These are phyloP conservation scores for Wickerhamomyces hampshirensis DNA, from an alignment of 805 yeast genomes.

Conservation along the genomic window DNA sequence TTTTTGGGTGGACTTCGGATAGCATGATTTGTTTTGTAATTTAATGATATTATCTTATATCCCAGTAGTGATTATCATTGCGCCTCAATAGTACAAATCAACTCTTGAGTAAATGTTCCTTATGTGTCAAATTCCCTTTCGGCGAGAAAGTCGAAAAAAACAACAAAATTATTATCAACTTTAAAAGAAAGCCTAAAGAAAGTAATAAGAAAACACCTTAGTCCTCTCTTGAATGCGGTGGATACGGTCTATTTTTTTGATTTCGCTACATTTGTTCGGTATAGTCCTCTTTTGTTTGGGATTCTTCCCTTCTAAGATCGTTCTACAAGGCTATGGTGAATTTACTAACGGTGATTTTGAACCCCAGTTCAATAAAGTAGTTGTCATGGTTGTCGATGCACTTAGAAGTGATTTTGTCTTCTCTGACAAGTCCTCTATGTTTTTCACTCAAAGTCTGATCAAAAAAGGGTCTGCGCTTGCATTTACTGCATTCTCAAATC, in stretches of 20 bases:
- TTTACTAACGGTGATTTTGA: slow-evolving; percentile 27
- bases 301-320: slow-evolving; percentile 86
- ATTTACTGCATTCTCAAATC: slow-evolving; percentile 86
- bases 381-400: slow-evolving; percentile 90
- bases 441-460: slow-evolving; percentile 59
- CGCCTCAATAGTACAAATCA: too few species aligned
- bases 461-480: slow-evolving; percentile 72
- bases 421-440: slow-evolving; percentile 60
- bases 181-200: too few species aligned
- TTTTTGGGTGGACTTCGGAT: too few species aligned
- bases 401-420: slow-evolving; percentile 84
- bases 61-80: too few species aligned
- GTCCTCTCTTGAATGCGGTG: slow-evolving; percentile 2
- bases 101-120: too few species aligned
- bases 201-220: too few species aligned
- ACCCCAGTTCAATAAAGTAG: slow-evolving; percentile 58
- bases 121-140: too few species aligned
- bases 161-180: too few species aligned
- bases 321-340: slow-evolving; percentile 55
- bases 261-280: slow-evolving; percentile 43
- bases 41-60: too few species aligned
- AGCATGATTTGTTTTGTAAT: too few species aligned
- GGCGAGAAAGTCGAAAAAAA: too few species aligned
- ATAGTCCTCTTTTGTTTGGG: slow-evolving; percentile 68
- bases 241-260: slow-evolving; percentile 2